Conservation (phyloP, 345 rosid genomes). For the Dimocarpus longan region DNA sequence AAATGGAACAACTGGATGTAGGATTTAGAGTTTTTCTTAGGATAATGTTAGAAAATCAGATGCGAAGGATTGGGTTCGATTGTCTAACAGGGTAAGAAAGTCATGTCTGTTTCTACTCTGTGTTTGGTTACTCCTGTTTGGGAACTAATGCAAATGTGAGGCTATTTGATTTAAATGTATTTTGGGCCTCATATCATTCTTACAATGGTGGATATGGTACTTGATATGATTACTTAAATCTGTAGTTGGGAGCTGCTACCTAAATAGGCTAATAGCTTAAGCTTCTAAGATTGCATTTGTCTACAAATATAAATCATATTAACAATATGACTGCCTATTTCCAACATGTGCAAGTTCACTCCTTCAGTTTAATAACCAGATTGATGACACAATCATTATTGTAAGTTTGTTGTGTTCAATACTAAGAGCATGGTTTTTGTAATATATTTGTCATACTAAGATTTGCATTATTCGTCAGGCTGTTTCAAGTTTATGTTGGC, state of each 20-base stretch:
- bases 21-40: background rate
- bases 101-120: background rate
- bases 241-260: background rate
- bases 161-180: background rate
- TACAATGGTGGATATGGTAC: background rate
- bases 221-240: no score
- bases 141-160: background rate
- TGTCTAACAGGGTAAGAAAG: background rate
- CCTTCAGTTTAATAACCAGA: background rate
- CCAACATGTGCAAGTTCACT: background rate
- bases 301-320: background rate
- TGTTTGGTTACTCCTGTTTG: background rate
- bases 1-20: background rate
- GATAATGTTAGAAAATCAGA: background rate
- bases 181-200: background rate
- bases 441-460: constrained; percentile 25
- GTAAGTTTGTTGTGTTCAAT: constrained; percentile 3
- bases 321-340: background rate
- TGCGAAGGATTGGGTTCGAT: background rate
- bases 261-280: background rate
- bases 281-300: background rate
- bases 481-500: constrained; percentile 96
- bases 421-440: constrained; percentile 17
- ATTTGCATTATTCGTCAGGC: constrained; percentile 55
- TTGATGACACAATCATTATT: background rate